These are phyloP conservation scores for Cupressus sempervirens DNA, from an alignment of 75 land plant species.

Conservation along the genomic window DNA sequence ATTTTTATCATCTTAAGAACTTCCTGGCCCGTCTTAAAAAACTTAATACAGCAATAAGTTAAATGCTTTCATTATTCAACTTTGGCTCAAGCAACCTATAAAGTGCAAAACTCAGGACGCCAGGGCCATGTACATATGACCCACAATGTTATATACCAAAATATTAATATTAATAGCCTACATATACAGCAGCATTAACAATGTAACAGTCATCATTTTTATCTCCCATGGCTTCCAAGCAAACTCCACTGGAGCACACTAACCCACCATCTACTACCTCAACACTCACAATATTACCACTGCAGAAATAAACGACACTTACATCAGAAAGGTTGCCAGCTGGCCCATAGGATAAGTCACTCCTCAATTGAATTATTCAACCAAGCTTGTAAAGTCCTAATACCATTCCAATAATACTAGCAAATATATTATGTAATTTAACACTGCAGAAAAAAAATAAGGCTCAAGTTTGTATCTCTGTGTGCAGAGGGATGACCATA, in stretches of 20 bases:
- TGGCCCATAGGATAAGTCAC: background rate
- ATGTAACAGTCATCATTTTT: conserved; percentile 89
- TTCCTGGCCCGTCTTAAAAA: background rate
- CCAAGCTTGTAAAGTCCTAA: background rate
- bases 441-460: background rate
- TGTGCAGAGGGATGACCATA: background rate
- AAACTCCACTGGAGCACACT: conserved; percentile 88
- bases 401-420: background rate
- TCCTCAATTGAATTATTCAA: background rate
- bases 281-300: conserved; percentile 69
- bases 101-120: background rate
- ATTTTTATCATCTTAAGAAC: background rate
- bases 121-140: background rate
- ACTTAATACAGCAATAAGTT: background rate
- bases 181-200: conserved; percentile 97
- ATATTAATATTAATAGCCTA: conserved; percentile 57
- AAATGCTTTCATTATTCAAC: background rate
- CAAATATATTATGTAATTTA: background rate
- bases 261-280: conserved; percentile 94
- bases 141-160: background rate
- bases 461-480: too few relatives aligned
- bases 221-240: conserved; percentile 91
- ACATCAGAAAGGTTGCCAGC: background rate
- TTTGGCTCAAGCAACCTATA: background rate
- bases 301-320: conserved; percentile 15